Evolutionary conservation across 108 stramenopile species (phyloP), one percentile per base, ranked within the genome.

Genomic region (Fistulifera solaris): DNA sequence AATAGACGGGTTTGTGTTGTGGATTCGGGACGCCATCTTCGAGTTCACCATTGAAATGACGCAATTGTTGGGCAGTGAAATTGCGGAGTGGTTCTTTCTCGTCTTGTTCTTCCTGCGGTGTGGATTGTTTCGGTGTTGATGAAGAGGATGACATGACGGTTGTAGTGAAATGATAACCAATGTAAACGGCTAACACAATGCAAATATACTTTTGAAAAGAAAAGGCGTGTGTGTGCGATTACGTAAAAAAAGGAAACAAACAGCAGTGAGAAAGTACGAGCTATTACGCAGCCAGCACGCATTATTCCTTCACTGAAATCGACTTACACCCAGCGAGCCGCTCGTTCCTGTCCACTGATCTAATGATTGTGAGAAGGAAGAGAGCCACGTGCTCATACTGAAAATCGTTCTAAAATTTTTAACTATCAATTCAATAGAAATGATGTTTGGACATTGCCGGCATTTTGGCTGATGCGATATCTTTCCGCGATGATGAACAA

Each of bases 1-100:
- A 68, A 59, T 96, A 98, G 1, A 96, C 79, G 1, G 92, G 89
- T 45, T 93, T 93, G 23, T 66, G 62, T 24, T 97, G n/a, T n/a
- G n/a, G 86, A 16, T 75, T 71, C 6, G 3, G 31, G 11, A 65
- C 58, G 27, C 69, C 75, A 45, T 72, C 76, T 63, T 85, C 80
- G 2, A 58, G 71, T 16, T 55, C 79, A 11, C 94, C 94, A 59
- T 92, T 77, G 59, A 93, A 94, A 25, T 76, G 23, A 11, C 54
- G 23, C 17, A 96, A 58, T 59, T 93, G 89, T 40, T 75, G 63
- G 14, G 39, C 12, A 1, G 94, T 96, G 55, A 96, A 96, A 58
- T 96, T 93, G 13, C 87, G 72, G 13, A 73, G 80, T 38, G 80
- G 85, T 35, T 83, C 83, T 12, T 67, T 59, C 42, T 71, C 65